Percentiles rank a stretch among this genome's conserved stretches.
Evolutionary conservation across 2,329 filamentous ascomycete genomes (phyloP).

Genomic region (Beauveria rudraprayagi): DNA sequence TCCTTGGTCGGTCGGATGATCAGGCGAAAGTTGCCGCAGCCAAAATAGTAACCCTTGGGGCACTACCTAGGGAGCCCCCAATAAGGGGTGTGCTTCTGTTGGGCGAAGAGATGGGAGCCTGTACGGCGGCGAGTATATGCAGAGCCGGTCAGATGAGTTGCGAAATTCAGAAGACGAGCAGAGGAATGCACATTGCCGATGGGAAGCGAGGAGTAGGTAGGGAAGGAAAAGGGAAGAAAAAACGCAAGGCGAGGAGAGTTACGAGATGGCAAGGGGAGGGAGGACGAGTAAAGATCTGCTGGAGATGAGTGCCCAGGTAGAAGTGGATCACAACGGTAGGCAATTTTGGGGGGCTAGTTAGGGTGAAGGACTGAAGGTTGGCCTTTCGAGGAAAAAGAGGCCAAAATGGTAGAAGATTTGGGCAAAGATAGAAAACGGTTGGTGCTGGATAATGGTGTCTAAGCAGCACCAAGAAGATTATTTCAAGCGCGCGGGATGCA

Average conservation of each 20-base stretch:
- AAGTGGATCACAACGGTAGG: constrained; percentile 7
- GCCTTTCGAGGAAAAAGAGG: background rate
- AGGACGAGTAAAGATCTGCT: constrained; percentile 13
- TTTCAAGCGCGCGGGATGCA: background rate
- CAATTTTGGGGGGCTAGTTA: constrained; percentile 7
- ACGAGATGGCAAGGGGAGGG: constrained; percentile 11
- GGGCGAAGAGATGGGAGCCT: background rate
- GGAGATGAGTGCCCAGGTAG: constrained; percentile 12
- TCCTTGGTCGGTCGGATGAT: background rate
- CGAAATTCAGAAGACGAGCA: background rate
- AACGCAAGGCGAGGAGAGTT: background rate
- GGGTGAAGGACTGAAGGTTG: background rate
- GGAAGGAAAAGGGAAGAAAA: background rate
- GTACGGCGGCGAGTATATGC: background rate
- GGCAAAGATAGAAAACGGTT: background rate
- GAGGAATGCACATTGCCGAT: constrained; percentile 5
- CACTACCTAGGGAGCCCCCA: constrained; percentile 1
- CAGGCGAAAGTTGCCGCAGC: background rate
- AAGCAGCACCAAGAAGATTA: background rate
- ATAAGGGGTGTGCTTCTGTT: constrained; percentile 5
- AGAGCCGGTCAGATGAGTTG: background rate
- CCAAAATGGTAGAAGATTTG: background rate
- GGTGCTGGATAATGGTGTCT: background rate
- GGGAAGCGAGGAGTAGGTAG: background rate
- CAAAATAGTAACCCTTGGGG: background rate